Base-by-base conservation (phyloP, 768 basidiomycete genomes). In the Clathrus columnatus region DNA sequence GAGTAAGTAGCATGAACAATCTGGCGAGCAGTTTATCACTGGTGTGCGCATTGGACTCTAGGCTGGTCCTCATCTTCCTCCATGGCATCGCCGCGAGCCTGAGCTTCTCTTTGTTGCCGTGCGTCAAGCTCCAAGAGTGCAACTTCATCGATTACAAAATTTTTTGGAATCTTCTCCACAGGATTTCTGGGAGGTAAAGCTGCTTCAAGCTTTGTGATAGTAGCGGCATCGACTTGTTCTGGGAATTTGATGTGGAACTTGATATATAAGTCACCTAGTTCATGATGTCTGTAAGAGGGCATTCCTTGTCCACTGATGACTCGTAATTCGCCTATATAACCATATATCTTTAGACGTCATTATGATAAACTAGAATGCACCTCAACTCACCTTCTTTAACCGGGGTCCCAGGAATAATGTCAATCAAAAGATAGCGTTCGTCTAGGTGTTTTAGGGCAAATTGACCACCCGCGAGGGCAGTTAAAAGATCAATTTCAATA, bases 261-360 rank as follows among this genome's bases (percentile, higher is more conserved):
- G 70, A 99, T 78, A 67, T 82, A 92, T 58, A 99, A 79, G 70
- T 98, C 92, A 36, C 96, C 96, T 41, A 84, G 81, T 67, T 99
- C 93, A 72, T 98, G 96, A 72, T 98, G 95, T 58, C 96, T 84
- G 69, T 89, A 89, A 50, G 96, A 97, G 11, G 95, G 96, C 96
- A 99, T 99, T 59, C 96, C 96, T 72, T 98, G 94, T 4, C 88
- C 90, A 48, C 80, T 80, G 62, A 99, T 86, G 61, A 94, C 85
- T 72, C 96, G 97, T 65, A 93, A 65, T 44, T 87, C 85, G 58
- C 87, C 95, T 94, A 63, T 48, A 18, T 28, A 5, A 54, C 56
- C 10, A 57, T 57, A 4, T 46, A 42, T 54, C 24, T 54, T 6
- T 50, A 30, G 10, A 16, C 2, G 16, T 29, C 16, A 42, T 11